A percentile compares a stretch with the other conserved stretches of the same genome.
These are phyloP conservation scores for Xanthoparmelia taractica DNA, from an alignment of 495 filamentous ascomycete species.

Conservation along the genomic window DNA sequence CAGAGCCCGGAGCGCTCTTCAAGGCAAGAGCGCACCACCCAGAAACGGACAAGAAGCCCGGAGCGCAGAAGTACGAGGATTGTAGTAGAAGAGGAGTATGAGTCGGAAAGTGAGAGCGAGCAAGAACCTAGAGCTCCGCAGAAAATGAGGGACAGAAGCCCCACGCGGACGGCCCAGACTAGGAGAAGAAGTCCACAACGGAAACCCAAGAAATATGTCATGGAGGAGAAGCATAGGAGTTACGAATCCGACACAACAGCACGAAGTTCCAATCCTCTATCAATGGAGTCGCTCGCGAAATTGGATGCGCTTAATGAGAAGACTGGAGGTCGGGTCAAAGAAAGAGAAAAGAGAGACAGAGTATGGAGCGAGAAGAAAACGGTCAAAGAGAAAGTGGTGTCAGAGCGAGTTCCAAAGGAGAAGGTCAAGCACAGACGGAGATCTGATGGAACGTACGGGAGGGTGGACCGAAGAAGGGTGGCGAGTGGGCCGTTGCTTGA, in stretches of 20 bases:
- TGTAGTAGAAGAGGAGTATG: slow-evolving; percentile 7
- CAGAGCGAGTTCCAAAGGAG: slow-evolving; percentile 22
- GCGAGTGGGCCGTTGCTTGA: slow-evolving; percentile 64
- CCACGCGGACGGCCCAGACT: not conserved
- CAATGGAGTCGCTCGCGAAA: slow-evolving; percentile 51
- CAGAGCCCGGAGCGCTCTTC: slow-evolving; percentile 12
- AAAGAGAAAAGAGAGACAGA: slow-evolving; percentile 22
- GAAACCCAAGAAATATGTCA: not conserved
- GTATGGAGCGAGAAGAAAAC: slow-evolving; percentile 24
- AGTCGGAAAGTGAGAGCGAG: slow-evolving; percentile 9
- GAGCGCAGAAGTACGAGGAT: slow-evolving; percentile 11
- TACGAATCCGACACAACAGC: slow-evolving; percentile 16
- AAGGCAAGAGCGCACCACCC: slow-evolving; percentile 16
- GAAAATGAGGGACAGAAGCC: slow-evolving; percentile 1
- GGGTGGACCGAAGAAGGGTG: slow-evolving; percentile 43
- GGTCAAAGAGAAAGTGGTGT: slow-evolving; percentile 31
- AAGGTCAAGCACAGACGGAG: slow-evolving; percentile 28
- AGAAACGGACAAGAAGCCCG: slow-evolving; percentile 15
- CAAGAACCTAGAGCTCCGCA: not conserved
- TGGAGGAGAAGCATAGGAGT: slow-evolving; percentile 16
- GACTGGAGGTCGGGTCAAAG: slow-evolving; percentile 26
- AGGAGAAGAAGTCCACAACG: slow-evolving; percentile 12
- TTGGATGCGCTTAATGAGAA: slow-evolving; percentile 51
- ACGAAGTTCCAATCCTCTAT: slow-evolving; percentile 13
- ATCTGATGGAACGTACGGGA: slow-evolving; percentile 27